Evolutionary conservation across 352 stramenopile species (phyloP).

Genomic region (Phytophthora cajani): DNA sequence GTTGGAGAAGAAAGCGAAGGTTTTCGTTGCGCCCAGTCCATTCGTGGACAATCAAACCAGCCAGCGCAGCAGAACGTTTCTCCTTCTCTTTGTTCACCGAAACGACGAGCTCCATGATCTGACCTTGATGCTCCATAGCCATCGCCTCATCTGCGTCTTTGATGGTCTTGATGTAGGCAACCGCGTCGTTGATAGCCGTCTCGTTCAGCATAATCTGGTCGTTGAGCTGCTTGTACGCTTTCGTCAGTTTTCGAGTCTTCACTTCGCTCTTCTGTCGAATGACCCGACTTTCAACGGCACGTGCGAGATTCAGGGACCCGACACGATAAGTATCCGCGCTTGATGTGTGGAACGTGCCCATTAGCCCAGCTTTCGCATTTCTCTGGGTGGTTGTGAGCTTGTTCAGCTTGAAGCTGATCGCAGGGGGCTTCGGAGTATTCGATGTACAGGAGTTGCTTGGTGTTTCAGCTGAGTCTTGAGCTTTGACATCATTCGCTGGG

Average conservation of each 20-base stretch:
- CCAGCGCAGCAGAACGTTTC: not conserved
- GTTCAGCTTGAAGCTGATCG: no score
- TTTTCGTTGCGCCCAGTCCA: not conserved
- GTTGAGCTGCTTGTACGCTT: not conserved
- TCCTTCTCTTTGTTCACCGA: not conserved
- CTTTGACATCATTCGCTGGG: no score
- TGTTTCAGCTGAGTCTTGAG: no score
- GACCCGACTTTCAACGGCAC: no score
- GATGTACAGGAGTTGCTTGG: no score
- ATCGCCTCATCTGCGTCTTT: not conserved
- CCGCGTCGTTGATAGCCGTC: not conserved
- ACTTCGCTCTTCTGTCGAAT: no score
- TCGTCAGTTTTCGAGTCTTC: not conserved
- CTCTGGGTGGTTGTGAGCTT: no score
- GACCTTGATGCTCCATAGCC: not conserved
- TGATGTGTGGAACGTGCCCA: no score
- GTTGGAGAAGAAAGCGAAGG: not conserved
- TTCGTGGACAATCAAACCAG: not conserved
- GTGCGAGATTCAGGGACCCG: no score
- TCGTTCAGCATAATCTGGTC: not conserved
- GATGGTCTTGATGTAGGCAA: not conserved
- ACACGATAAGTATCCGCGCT: no score
- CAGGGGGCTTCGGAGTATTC: no score
- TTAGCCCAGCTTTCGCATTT: no score
- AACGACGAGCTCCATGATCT: not conserved